Conservation (phyloP, 257 asterid species). For the Buddleja alternifolia region DNA sequence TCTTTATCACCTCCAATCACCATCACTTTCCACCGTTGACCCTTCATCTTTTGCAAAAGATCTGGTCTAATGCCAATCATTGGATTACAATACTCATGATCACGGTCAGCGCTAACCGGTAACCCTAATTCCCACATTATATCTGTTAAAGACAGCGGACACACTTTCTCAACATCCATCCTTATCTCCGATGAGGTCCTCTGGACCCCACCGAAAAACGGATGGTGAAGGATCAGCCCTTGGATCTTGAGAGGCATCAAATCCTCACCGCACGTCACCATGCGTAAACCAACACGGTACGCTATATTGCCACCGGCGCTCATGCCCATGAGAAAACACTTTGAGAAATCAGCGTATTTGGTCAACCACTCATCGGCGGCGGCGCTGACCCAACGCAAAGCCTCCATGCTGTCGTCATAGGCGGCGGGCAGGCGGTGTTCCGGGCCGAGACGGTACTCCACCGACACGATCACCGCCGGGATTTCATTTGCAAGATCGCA, state of each 20-base stretch:
- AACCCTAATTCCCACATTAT: conserved; percentile 27
- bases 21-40: conserved; percentile 18
- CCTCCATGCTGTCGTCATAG: conserved; percentile 42
- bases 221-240: conserved; percentile 23
- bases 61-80: not conserved
- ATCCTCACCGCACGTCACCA: not conserved
- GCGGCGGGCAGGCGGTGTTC: conserved; percentile 54
- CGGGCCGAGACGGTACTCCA: conserved; percentile 59
- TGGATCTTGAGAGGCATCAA: conserved; percentile 10
- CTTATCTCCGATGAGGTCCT: conserved; percentile 23
- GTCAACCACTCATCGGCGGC: conserved; percentile 38
- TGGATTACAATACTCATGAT: conserved; percentile 35
- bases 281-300: not conserved
- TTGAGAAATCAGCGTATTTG: conserved; percentile 23
- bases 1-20: conserved; percentile 29
- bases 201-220: conserved; percentile 20
- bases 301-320: conserved; percentile 46
- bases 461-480: conserved; percentile 44
- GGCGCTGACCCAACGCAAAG: conserved; percentile 34
- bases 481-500: conserved; percentile 31
- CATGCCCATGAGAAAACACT: conserved; percentile 32
- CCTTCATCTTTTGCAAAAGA: conserved; percentile 8
- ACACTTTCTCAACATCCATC: conserved; percentile 1
- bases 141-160: not conserved
- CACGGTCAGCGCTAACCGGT: conserved; percentile 30